A percentile compares a stretch with the other conserved stretches of the same genome.
Conservation (phyloP, 305 asterid species). For the Striga hermonthica region DNA sequence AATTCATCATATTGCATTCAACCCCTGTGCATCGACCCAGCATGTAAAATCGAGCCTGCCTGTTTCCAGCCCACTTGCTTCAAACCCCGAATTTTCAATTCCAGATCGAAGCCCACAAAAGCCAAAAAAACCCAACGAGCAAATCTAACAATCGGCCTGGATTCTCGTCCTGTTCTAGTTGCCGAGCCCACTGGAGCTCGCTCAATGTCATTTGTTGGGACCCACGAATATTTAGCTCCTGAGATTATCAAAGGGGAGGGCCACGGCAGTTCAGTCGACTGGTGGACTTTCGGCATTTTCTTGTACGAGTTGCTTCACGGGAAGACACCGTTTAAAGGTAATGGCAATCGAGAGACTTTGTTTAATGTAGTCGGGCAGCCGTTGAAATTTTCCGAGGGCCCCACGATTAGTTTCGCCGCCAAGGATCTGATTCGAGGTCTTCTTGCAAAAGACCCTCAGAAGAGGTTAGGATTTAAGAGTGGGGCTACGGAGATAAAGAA, state of each 20-base stretch:
- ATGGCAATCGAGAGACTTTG: slow-evolving; percentile 76
- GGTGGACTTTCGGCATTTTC: slow-evolving; percentile 96
- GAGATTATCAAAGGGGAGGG: slow-evolving; percentile 93
- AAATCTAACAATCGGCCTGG: slow-evolving; percentile 29
- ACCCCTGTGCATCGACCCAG: slow-evolving; percentile 72
- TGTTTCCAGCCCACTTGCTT: slow-evolving; percentile 87
- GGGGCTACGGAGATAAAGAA: slow-evolving; percentile 89
- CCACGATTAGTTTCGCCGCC: slow-evolving; percentile 63
- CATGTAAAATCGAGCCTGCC: slow-evolving; percentile 65
- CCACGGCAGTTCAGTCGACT: slow-evolving; percentile 91
- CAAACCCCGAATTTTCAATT: slow-evolving; percentile 62
- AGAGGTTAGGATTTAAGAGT: slow-evolving; percentile 71
- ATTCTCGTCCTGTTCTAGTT: slow-evolving; percentile 64
- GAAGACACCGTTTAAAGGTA: slow-evolving; percentile 86
- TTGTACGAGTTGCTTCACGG: slow-evolving; percentile 82
- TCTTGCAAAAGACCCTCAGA: slow-evolving; percentile 81
- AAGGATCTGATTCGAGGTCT: slow-evolving; percentile 81
- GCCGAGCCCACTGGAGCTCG: slow-evolving; percentile 90
- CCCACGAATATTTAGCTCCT: slow-evolving; percentile 89
- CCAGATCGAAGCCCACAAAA: slow-evolving; percentile 43
- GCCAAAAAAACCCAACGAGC: slow-evolving; percentile 38
- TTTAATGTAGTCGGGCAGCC: slow-evolving; percentile 88
- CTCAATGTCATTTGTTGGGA: slow-evolving; percentile 94
- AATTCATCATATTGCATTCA: slow-evolving; percentile 68
- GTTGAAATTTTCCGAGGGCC: slow-evolving; percentile 65